Evolutionary conservation across 495 filamentous ascomycete genomes (phyloP), one percentile per base, ranked within the genome.

Genomic region (Penicillium silybi): DNA sequence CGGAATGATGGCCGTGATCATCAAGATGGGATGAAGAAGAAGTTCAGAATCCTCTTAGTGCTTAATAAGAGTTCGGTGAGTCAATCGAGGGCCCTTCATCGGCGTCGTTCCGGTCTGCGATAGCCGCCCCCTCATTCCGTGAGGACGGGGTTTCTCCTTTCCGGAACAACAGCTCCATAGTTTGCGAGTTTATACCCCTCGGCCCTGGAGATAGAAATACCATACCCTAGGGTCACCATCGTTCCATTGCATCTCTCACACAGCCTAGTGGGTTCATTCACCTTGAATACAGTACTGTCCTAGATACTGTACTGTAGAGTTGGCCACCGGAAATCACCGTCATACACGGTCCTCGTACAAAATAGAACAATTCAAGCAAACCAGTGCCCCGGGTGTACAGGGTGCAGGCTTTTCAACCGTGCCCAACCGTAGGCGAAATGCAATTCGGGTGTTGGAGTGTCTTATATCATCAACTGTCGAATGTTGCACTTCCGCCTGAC

Each of bases 401-500:
- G 11, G 1, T 13, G 10, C 29, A 13, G 29, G 29, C 29, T 13
- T 13, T 15, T 34, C 18, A 48, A 42, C 47, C 37, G 37, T 56
- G 53, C 53, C 53, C 48, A 43, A 52, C 27, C 34, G 50, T 25
- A 25, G 54, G 23, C 45, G 35, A 42, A 34, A 50, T 57, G 46
- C 2, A 29, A 53, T 52, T 15, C 22, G 27, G 53, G 29, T 13
- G 29, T 13, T 32, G 29, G 29, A 32, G 7, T 52, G 50, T 56
- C 54, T 61, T 57, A 58, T 52, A 53, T 58, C 58, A 58, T 54
- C 55, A 39, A 51, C 40, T 23, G 22, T 23, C 22, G 40, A 53
- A 49, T 55, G 54, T 66, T 73, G 69, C 72, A 66, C 70, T 67
- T 56, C 55, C 57, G 59, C 65, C 67, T 72, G 50, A 48, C 69